Conservation (phyloP, 2,329 filamentous ascomycete species). For the Lachnellula suecica region DNA sequence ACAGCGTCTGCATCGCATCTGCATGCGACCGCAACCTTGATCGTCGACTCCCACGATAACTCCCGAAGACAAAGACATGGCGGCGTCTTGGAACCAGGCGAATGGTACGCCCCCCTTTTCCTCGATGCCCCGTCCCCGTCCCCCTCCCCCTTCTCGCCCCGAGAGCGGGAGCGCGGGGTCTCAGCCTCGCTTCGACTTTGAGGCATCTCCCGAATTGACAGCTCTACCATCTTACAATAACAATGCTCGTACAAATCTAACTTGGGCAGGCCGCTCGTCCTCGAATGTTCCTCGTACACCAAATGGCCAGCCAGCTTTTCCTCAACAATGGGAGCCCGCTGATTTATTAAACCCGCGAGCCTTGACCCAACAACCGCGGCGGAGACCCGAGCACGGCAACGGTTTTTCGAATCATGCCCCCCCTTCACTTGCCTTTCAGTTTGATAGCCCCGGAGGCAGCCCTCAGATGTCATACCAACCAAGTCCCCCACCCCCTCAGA, state of each 20-base stretch:
- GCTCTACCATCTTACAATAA: constrained; percentile 5
- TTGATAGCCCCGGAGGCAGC: constrained; percentile 29
- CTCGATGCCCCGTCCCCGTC: constrained; percentile 1
- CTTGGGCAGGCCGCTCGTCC: constrained; percentile 27
- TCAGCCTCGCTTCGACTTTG: constrained; percentile 17
- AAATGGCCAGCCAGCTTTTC: constrained; percentile 18
- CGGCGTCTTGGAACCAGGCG: constrained; percentile 36
- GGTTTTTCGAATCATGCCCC: constrained; percentile 8
- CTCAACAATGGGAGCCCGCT: constrained; percentile 39
- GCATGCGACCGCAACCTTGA: constrained; percentile 17
- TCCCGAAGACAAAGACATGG: constrained; percentile 32
- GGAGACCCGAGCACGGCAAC: constrained; percentile 11
- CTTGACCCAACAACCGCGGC: constrained; percentile 24
- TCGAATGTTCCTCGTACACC: constrained; percentile 25
- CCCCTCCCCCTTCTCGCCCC: too few species aligned
- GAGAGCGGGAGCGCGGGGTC: constrained; percentile 4
- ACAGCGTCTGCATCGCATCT: too few species aligned
- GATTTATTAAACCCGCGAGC: constrained; percentile 43
- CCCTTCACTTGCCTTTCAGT: constrained; percentile 27
- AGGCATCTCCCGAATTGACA: not conserved
- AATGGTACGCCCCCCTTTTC: constrained; percentile 32
- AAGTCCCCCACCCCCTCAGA: constrained; percentile 4
- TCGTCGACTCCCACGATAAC: constrained; percentile 2
- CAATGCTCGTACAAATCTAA: constrained; percentile 25
- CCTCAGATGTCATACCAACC: constrained; percentile 8